Evolutionary conservation across 2,329 filamentous ascomycete species (phyloP).

Genomic region (Fusarium sp.): DNA sequence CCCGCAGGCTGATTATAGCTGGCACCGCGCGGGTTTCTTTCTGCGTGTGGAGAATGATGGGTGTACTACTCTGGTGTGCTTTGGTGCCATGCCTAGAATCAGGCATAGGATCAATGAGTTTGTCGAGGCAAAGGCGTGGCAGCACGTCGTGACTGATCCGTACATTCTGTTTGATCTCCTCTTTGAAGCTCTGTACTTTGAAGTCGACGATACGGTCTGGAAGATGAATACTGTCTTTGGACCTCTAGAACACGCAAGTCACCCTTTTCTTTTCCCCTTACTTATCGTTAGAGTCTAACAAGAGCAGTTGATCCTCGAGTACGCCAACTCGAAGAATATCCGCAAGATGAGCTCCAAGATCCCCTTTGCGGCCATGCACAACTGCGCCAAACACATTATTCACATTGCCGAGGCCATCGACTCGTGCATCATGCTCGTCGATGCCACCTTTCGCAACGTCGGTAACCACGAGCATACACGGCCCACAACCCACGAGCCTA

Average conservation of each 20-base stretch:
- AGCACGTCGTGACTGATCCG: constrained; percentile 35
- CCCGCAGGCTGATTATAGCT: constrained; percentile 44
- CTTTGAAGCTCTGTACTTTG: constrained; percentile 42
- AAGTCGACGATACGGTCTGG: constrained; percentile 44
- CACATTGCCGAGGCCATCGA: constrained; percentile 44
- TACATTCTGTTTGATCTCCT: constrained; percentile 46
- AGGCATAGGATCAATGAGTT: constrained; percentile 38
- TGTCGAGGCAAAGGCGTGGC: constrained; percentile 37
- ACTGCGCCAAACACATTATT: constrained; percentile 46
- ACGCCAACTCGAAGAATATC: constrained; percentile 36
- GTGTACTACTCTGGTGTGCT: constrained; percentile 37
- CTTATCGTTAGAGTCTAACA: neutral
- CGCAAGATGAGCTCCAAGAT: constrained; percentile 42
- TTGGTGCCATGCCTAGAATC: constrained; percentile 37
- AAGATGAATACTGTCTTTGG: constrained; percentile 46
- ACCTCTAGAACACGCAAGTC: constrained; percentile 42
- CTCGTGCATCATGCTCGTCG: constrained; percentile 40
- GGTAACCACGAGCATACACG: constrained; percentile 9
- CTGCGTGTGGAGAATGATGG: constrained; percentile 34
- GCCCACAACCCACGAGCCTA: constrained; percentile 6
- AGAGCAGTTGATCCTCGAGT: constrained; percentile 39
- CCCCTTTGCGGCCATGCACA: constrained; percentile 43
- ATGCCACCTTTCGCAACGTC: constrained; percentile 30
- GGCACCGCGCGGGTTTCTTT: constrained; percentile 44
- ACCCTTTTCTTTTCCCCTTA: fast-evolving